These are phyloP conservation scores for Paramecium pentaurelia DNA, from an alignment of 73 alveolate genomes.

Conservation along the genomic window DNA sequence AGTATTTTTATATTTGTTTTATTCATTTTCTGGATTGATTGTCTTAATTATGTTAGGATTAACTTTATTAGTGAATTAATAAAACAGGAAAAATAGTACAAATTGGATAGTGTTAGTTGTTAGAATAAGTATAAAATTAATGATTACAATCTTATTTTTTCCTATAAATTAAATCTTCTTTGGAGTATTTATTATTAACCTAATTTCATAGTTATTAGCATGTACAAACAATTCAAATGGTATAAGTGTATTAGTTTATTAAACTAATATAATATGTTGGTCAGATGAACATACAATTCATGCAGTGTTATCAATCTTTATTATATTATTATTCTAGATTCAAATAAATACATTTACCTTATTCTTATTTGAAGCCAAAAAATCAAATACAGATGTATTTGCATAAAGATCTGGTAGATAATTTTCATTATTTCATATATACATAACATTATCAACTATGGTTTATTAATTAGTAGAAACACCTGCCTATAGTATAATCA, in stretches of 20 bases:
- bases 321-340: background rate
- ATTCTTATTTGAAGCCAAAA: background rate
- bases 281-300: background rate
- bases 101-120: background rate
- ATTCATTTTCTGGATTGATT: background rate
- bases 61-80: background rate
- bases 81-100: background rate
- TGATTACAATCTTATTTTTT: background rate
- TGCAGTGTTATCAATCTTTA: background rate
- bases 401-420: slow-evolving; percentile 32
- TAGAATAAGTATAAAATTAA: background rate
- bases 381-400: background rate
- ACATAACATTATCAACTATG: background rate
- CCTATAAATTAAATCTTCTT: background rate
- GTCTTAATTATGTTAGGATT: background rate
- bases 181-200: background rate
- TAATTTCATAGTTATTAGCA: background rate
- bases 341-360: background rate
- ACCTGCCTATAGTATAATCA: background rate
- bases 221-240: background rate
- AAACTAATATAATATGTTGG: background rate
- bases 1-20: background rate
- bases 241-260: background rate
- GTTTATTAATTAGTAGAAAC: background rate
- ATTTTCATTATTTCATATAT: background rate